Evolutionary conservation across 2,329 filamentous ascomycete species (phyloP).

Genomic region (Pyricularia grisea): DNA sequence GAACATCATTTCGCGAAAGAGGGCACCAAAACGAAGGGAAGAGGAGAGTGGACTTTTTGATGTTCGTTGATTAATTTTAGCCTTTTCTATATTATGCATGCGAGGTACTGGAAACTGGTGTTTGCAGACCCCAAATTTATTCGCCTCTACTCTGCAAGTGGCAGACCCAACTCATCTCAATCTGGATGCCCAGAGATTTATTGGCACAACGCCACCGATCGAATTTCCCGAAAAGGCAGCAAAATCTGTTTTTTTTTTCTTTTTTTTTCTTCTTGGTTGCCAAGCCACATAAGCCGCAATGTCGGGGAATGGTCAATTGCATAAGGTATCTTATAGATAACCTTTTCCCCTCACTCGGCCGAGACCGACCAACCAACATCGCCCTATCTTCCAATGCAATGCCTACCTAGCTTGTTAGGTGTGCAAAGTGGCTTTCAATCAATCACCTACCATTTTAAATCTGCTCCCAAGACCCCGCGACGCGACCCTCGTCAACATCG

Average conservation of each 20-base stretch:
- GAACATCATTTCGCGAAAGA: background rate
- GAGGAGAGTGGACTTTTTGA: background rate
- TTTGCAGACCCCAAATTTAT: background rate
- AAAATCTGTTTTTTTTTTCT: no score
- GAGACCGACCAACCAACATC: background rate
- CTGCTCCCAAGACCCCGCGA: constrained; percentile 26
- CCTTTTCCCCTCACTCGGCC: background rate
- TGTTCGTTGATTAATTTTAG: background rate
- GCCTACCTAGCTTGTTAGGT: no score
- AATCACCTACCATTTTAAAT: constrained; percentile 6
- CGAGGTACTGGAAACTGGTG: no score
- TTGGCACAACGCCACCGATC: background rate
- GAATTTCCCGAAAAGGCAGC: background rate
- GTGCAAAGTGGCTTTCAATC: background rate
- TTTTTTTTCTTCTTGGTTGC: background rate
- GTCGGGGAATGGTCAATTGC: background rate
- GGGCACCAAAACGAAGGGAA: background rate
- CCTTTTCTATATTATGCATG: no score
- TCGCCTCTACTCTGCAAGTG: background rate
- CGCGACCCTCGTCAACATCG: constrained; percentile 29
- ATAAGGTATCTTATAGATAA: background rate
- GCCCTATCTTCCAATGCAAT: background rate
- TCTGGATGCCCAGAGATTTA: background rate
- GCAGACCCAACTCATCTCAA: background rate
- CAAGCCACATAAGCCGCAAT: background rate